These are phyloP conservation scores for Xylariaceae sp. DNA, from an alignment of 2,329 filamentous ascomycete species.

Conservation along the genomic window DNA sequence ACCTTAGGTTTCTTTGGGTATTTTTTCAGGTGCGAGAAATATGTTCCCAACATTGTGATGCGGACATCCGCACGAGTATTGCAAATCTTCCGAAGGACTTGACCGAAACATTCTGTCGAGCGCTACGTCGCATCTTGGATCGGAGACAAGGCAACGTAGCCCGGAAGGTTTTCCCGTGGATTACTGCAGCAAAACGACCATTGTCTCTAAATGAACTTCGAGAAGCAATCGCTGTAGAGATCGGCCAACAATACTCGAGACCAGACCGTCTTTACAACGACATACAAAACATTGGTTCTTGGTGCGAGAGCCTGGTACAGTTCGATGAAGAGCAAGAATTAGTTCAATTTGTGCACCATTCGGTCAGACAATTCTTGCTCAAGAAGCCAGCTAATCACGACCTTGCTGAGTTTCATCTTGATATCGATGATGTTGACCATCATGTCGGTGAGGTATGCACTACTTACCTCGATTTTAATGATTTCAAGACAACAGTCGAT, in stretches of 20 bases:
- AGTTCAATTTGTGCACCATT: conserved; percentile 26
- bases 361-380: conserved; percentile 37
- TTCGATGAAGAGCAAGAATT: conserved; percentile 21
- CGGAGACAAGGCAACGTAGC: conserved; percentile 19
- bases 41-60: conserved; percentile 17
- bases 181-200: conserved; percentile 36
- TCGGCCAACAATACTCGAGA: conserved; percentile 31
- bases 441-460: conserved; percentile 41
- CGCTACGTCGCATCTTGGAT: conserved; percentile 12
- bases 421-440: conserved; percentile 31
- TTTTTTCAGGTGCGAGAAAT: conserved; percentile 23
- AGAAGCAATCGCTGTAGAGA: conserved; percentile 42
- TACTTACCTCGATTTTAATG: conserved; percentile 44
- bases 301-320: conserved; percentile 24
- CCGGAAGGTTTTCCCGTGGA: conserved; percentile 37
- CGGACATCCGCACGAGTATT: conserved; percentile 34
- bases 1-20: conserved; percentile 26
- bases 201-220: conserved; percentile 41
- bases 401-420: conserved; percentile 28
- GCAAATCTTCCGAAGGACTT: conserved; percentile 37
- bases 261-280: conserved; percentile 32
- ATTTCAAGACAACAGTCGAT: conserved; percentile 42
- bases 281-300: conserved; percentile 23
- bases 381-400: background rate
- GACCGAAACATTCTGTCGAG: conserved; percentile 31